Evolutionary conservation across 192 early-diverging fungal species (phyloP).

Genomic region (Thamnidium elegans): DNA sequence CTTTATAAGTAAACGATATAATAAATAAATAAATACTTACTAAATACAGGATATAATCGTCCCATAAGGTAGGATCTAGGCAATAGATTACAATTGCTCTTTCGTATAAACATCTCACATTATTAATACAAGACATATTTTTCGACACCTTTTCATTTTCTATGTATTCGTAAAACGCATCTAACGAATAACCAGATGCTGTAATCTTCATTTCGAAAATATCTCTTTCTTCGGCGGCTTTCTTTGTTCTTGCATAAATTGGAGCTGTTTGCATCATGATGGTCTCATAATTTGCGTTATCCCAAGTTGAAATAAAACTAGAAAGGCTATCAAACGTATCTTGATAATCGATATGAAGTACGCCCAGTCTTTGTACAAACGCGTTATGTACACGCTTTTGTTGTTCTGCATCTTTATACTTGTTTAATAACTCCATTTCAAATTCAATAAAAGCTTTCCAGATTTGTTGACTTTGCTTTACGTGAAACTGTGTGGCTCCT

Average conservation of each 20-base stretch:
- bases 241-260: slow-evolving; percentile 41
- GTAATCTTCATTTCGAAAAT: slow-evolving; percentile 55
- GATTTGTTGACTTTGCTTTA: slow-evolving; percentile 57
- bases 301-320: slow-evolving; percentile 55
- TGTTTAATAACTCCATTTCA: slow-evolving; percentile 49
- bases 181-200: slow-evolving; percentile 35
- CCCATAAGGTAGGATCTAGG: slow-evolving; percentile 61
- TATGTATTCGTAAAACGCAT: slow-evolving; percentile 56
- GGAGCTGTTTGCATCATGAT: slow-evolving; percentile 48
- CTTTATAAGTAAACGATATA: no score
- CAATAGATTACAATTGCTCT: slow-evolving; percentile 61
- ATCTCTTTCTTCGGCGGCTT: slow-evolving; percentile 41
- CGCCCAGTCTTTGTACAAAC: slow-evolving; percentile 38
- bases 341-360: slow-evolving; percentile 52
- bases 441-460: slow-evolving; percentile 64
- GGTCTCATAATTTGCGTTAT: slow-evolving; percentile 53
- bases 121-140: slow-evolving; percentile 14
- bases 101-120: slow-evolving; percentile 59
- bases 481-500: slow-evolving; percentile 50
- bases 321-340: slow-evolving; percentile 64
- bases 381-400: slow-evolving; percentile 34
- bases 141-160: slow-evolving; percentile 47
- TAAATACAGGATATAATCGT: slow-evolving; percentile 60
- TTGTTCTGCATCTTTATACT: slow-evolving; percentile 1
- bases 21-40: slow-evolving; percentile 33